phyloP scores from a whole-genome alignment of 2,329 filamentous ascomycete species.

The Stylonectria norvegica region DNA sequence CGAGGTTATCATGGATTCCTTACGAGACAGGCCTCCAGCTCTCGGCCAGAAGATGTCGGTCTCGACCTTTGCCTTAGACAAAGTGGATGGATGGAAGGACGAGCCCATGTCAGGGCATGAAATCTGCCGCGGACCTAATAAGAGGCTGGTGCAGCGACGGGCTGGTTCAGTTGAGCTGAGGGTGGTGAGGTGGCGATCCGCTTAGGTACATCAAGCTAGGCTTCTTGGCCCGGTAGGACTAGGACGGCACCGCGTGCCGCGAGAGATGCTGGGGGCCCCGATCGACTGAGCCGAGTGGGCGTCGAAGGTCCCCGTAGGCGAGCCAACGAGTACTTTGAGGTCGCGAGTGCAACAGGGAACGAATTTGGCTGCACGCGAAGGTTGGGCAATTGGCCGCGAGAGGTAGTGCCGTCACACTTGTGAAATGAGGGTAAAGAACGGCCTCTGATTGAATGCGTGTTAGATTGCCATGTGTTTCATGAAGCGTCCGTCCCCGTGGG shows the following conservation, averaged over 20 bases:
- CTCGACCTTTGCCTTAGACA: slow-evolving; percentile 9
- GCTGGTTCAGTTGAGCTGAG: slow-evolving; percentile 16
- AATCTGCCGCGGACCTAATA: not conserved
- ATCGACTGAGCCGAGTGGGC: slow-evolving; percentile 2
- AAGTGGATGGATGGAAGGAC: slow-evolving; percentile 9
- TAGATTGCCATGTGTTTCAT: not conserved
- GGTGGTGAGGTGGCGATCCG: slow-evolving; percentile 4
- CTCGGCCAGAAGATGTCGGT: not conserved
- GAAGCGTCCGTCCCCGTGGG: not conserved
- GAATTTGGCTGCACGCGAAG: not conserved
- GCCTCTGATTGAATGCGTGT: not conserved
- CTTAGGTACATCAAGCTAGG: slow-evolving; percentile 2
- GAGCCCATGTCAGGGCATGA: not conserved
- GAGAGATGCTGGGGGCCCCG: not conserved
- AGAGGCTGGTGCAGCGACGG: slow-evolving; percentile 4
- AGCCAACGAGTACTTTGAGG: slow-evolving; percentile 1
- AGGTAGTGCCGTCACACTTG: not conserved
- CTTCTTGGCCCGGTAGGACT: not conserved
- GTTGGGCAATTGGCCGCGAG: too few species aligned
- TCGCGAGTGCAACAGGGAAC: not conserved
- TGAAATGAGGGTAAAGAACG: not conserved
- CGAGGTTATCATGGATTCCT: slow-evolving; percentile 1
- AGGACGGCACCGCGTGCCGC: not conserved
- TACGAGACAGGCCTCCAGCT: too few species aligned
- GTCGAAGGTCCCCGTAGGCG: slow-evolving; percentile 2